These are phyloP conservation scores for Ophiostoma triangulosporum DNA, from an alignment of 2,329 filamentous ascomycete genomes.

Conservation along the genomic window DNA sequence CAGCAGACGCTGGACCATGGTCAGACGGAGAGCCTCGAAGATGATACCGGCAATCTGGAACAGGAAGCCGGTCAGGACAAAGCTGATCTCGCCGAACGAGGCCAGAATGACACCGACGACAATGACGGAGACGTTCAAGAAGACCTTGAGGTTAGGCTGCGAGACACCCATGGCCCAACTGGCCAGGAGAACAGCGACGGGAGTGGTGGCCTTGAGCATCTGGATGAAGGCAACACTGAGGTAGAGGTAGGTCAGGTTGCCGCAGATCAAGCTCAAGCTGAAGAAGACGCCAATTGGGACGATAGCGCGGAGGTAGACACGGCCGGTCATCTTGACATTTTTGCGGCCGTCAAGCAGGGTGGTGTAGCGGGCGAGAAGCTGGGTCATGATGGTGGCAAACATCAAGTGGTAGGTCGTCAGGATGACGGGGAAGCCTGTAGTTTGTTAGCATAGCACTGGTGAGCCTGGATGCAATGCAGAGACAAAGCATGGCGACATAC, in stretches of 20 bases:
- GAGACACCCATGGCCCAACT: slow-evolving; percentile 80
- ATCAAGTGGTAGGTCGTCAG: slow-evolving; percentile 92
- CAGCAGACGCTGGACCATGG: slow-evolving; percentile 72
- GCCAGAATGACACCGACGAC: slow-evolving; percentile 91
- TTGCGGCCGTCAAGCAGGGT: slow-evolving; percentile 85
- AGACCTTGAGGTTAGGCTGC: slow-evolving; percentile 70
- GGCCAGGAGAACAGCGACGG: slow-evolving; percentile 80
- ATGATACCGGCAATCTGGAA: slow-evolving; percentile 67
- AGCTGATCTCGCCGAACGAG: slow-evolving; percentile 90
- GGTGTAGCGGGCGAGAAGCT: slow-evolving; percentile 82
- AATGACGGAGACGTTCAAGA: slow-evolving; percentile 89
- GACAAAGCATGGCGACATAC: too few relatives aligned
- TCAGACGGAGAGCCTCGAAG: slow-evolving; percentile 71
- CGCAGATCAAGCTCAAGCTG: slow-evolving; percentile 89
- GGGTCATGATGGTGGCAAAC: slow-evolving; percentile 90
- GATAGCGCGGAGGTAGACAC: slow-evolving; percentile 83
- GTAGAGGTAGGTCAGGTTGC: slow-evolving; percentile 91
- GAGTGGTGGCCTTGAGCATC: slow-evolving; percentile 98
- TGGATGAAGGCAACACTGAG: slow-evolving; percentile 95
- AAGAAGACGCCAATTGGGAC: slow-evolving; percentile 93
- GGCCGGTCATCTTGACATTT: slow-evolving; percentile 92
- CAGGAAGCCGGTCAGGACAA: slow-evolving; percentile 66
- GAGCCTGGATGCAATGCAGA: too few relatives aligned
- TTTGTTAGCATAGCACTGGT: neutral
- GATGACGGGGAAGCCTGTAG: slow-evolving; percentile 57